A percentile compares a stretch with the other conserved stretches of the same genome.
Conservation (phyloP, 2,329 filamentous ascomycete species). For the Colletotrichum euphorbiae region DNA sequence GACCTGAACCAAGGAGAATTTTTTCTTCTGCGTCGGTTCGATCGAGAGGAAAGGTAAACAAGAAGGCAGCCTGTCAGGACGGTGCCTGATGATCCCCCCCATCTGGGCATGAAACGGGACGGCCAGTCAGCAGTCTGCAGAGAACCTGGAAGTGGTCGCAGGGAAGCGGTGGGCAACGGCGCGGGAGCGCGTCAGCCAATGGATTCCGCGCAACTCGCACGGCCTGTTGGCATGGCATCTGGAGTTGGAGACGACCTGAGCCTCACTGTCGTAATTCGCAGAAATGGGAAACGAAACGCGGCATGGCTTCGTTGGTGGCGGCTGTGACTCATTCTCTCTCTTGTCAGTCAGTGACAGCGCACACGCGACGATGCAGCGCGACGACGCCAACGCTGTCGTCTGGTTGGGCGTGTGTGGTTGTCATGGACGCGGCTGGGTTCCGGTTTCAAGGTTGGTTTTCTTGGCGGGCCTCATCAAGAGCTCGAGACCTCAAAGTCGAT, state of each 20-base stretch:
- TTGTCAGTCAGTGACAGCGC: constrained; percentile 32
- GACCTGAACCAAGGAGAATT: constrained; percentile 5
- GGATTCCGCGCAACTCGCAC: constrained; percentile 27
- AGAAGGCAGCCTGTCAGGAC: constrained; percentile 13
- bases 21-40: not conserved
- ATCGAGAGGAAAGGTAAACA: constrained; percentile 22
- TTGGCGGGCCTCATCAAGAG: constrained; percentile 11
- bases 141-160: constrained; percentile 13
- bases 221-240: constrained; percentile 35
- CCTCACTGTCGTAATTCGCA: no score
- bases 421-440: constrained; percentile 13
- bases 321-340: constrained; percentile 6
- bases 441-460: no score
- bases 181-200: constrained; percentile 33
- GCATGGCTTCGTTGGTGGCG: constrained; percentile 23
- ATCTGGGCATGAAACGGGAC: constrained; percentile 20
- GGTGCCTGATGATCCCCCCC: constrained; percentile 29
- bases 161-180: constrained; percentile 16
- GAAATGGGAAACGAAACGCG: not conserved
- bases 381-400: not conserved
- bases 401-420: constrained; percentile 23
- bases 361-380: constrained; percentile 11
- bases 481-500: not conserved
- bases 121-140: not conserved
- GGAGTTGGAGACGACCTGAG: not conserved